Evolutionary conservation across 352 stramenopile genomes (phyloP).

Genomic region (Phytophthora citricola): DNA sequence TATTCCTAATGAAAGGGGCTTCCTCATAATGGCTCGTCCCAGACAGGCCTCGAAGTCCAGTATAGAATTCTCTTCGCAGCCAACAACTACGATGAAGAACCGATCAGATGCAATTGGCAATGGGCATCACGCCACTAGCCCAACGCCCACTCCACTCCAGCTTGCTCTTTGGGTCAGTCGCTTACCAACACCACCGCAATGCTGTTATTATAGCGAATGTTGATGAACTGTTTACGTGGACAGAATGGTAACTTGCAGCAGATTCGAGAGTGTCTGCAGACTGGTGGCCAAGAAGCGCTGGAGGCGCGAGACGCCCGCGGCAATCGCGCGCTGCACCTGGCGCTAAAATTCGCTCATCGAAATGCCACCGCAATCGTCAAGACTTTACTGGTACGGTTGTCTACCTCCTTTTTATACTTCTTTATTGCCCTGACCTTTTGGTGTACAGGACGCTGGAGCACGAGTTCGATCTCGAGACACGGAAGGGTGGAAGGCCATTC

Average conservation of each 20-base stretch:
- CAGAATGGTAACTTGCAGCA: constrained; percentile 71
- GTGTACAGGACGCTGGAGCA: constrained; percentile 53
- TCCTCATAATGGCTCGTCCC: constrained; percentile 29
- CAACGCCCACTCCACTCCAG: constrained; percentile 51
- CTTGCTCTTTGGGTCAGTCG: constrained; percentile 64
- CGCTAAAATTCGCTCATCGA: constrained; percentile 73
- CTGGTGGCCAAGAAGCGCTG: constrained; percentile 36
- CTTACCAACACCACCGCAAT: background rate
- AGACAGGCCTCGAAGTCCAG: constrained; percentile 8
- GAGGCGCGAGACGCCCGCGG: constrained; percentile 61
- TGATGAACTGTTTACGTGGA: background rate
- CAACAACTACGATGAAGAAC: constrained; percentile 21
- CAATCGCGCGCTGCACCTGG: constrained; percentile 70
- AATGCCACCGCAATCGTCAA: constrained; percentile 64
- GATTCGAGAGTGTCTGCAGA: constrained; percentile 45
- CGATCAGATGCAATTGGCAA: constrained; percentile 4
- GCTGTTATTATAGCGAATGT: background rate
- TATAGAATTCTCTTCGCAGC: constrained; percentile 15
- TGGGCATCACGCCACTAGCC: background rate
- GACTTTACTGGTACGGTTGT: constrained; percentile 50
- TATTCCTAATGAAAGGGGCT: background rate
- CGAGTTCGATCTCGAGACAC: constrained; percentile 68
- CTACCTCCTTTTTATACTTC: background rate
- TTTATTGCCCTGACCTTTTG: constrained; percentile 1
- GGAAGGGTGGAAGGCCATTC: constrained; percentile 69